Conservation (phyloP, 2,329 filamentous ascomycete species). For the Beauveria rudraprayagi region DNA sequence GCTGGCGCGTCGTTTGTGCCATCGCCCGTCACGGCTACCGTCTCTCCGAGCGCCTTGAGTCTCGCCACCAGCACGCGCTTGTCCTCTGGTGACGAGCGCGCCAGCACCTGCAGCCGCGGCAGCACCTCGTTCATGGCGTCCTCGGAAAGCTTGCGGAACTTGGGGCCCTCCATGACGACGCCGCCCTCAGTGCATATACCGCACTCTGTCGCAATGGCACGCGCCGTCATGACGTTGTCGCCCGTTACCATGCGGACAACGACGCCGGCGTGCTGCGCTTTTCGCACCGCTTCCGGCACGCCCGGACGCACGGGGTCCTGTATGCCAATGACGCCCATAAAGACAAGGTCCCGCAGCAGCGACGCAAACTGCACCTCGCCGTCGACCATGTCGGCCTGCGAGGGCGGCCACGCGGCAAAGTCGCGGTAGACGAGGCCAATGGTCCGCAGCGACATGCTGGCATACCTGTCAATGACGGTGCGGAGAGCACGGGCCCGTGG, state of each 20-base stretch:
- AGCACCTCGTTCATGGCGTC: constrained; percentile 50
- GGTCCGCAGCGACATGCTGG: constrained; percentile 61
- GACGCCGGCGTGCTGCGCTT: constrained; percentile 58
- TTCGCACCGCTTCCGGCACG: constrained; percentile 55
- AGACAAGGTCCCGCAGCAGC: constrained; percentile 56
- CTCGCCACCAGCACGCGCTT: constrained; percentile 55
- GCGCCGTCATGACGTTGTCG: constrained; percentile 59
- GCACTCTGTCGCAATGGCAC: constrained; percentile 65
- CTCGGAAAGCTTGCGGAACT: constrained; percentile 54
- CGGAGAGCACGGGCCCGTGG: constrained; percentile 47
- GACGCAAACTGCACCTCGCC: constrained; percentile 53
- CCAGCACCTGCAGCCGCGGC: constrained; percentile 54
- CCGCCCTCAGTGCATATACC: constrained; percentile 55
- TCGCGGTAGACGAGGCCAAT: constrained; percentile 70
- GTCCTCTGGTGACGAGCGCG: constrained; percentile 58
- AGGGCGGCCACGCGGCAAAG: constrained; percentile 60
- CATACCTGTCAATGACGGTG: constrained; percentile 50
- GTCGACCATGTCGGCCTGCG: constrained; percentile 51
- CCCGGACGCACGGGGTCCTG: constrained; percentile 61
- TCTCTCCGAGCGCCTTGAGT: constrained; percentile 55
- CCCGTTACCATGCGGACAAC: constrained; percentile 66
- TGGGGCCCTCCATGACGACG: constrained; percentile 61
- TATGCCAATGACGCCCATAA: constrained; percentile 63
- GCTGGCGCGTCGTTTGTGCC: constrained; percentile 56
- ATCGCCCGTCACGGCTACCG: constrained; percentile 51